Evolutionary conservation across 768 basidiomycete genomes (phyloP).

Genomic region (Paxillus ammoniavirescens): DNA sequence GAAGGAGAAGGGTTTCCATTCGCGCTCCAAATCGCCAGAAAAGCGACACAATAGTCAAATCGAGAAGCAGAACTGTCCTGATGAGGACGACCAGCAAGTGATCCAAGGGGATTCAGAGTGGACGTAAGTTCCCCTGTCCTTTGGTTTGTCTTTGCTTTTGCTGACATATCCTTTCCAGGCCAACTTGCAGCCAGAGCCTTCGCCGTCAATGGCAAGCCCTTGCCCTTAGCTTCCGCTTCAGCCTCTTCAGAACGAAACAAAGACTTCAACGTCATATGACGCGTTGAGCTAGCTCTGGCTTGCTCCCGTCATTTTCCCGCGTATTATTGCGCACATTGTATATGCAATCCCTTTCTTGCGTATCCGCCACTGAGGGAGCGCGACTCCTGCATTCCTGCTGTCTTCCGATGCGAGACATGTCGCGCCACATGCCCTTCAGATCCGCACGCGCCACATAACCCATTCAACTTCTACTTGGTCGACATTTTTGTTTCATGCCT

Average conservation of each 20-base stretch:
- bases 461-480: slow-evolving; percentile 9
- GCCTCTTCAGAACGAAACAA: slow-evolving; percentile 53
- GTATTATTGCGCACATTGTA: slow-evolving; percentile 15
- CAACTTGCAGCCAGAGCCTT: slow-evolving; percentile 55
- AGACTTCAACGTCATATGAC: slow-evolving; percentile 30
- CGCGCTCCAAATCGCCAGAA: slow-evolving; percentile 19
- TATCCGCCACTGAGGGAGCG: slow-evolving; percentile 23
- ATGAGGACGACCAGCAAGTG: slow-evolving; percentile 7
- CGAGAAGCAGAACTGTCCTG: slow-evolving; percentile 16
- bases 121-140: slow-evolving; percentile 27
- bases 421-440: slow-evolving; percentile 25
- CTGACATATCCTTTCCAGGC: slow-evolving; percentile 34
- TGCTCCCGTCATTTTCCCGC: slow-evolving; percentile 7
- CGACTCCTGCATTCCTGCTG: slow-evolving; percentile 15
- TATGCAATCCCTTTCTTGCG: slow-evolving; percentile 26
- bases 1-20: slow-evolving; percentile 23
- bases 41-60: slow-evolving; percentile 12
- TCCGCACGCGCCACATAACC: slow-evolving; percentile 18
- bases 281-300: slow-evolving; percentile 15
- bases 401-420: slow-evolving; percentile 19
- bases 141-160: neutral
- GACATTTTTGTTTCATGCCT: slow-evolving; percentile 5
- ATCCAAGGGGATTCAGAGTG: slow-evolving; percentile 26
- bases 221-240: slow-evolving; percentile 52
- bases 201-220: slow-evolving; percentile 63